Conservation (phyloP, 352 stramenopile species). For the Elongisporangium anandrum region DNA sequence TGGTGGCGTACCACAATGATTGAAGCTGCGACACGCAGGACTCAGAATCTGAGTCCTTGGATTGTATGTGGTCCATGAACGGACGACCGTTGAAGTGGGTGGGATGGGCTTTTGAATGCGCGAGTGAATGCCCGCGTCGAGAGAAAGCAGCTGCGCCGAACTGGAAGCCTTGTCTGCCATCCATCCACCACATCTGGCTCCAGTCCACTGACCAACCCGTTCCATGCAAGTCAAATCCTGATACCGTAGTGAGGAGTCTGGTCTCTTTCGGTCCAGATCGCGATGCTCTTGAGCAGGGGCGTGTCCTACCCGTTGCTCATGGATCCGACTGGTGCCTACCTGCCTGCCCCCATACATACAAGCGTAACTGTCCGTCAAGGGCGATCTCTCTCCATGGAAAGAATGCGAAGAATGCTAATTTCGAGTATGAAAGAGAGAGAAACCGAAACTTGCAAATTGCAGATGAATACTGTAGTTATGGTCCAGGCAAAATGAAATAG, state of each 20-base stretch:
- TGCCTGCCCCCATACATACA: too few species aligned
- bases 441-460: too few species aligned
- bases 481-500: not conserved
- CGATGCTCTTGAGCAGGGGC: not conserved
- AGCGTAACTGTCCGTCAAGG: too few species aligned
- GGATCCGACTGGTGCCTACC: not conserved
- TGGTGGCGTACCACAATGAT: not conserved
- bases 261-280: not conserved
- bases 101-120: not conserved
- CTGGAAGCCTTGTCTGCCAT: not conserved
- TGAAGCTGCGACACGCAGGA: not conserved
- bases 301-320: not conserved
- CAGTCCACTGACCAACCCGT: not conserved
- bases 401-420: not conserved
- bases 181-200: not conserved
- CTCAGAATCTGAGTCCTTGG: not conserved
- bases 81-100: not conserved
- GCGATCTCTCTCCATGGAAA: too few species aligned
- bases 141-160: not conserved
- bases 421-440: not conserved
- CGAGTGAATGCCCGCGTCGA: not conserved
- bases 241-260: not conserved
- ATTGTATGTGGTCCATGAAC: too few species aligned
- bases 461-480: too few species aligned
- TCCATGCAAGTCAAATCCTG: not conserved